Conservation (phyloP, 176 grass and related monocot genomes). For the maize (Zea mays) region Zm-B73-REFERENCE-NAM-5.0 NC_050103.1:130672001-130672500, state of each 20-base stretch:
- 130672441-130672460: too few relatives aligned
- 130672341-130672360: conserved; percentile 34
- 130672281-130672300: conserved; percentile 24
- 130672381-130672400: background rate
- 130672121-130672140: conserved; percentile 45
- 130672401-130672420: background rate
- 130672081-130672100: conserved; percentile 29
- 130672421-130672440: too few relatives aligned
- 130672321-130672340: conserved; percentile 42
- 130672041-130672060: background rate
- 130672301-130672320: conserved; percentile 48
- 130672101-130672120: conserved; percentile 40
- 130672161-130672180: conserved; percentile 39
- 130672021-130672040: too few relatives aligned
- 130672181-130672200: conserved; percentile 20
- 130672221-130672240: background rate
- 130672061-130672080: conserved; percentile 24
- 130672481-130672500: too few relatives aligned
- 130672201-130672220: conserved; percentile 26
- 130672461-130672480: too few relatives aligned
- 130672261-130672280: conserved; percentile 34
- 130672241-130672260: conserved; percentile 43
- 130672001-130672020: too few relatives aligned
- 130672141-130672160: background rate
- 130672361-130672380: background rate